Evolutionary conservation across 768 basidiomycete genomes (phyloP).

Genomic region (Hygrophorus pudorinus): DNA sequence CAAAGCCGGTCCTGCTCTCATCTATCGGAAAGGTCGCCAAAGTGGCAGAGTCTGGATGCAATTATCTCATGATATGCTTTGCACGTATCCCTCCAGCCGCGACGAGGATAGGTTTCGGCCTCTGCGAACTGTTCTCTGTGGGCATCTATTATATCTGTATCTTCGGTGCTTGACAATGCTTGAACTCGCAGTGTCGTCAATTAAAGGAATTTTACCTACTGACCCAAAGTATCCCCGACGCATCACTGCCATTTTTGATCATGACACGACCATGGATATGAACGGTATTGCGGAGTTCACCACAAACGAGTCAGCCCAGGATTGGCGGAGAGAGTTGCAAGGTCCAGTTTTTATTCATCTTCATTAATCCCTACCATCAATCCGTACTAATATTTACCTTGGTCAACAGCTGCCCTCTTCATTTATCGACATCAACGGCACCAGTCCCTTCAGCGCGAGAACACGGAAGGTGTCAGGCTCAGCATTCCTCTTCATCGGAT

Average conservation of each 20-base stretch:
- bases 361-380: slow-evolving; percentile 6
- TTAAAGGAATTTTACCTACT: slow-evolving; percentile 32
- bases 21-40: slow-evolving; percentile 35
- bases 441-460: slow-evolving; percentile 19
- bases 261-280: slow-evolving; percentile 12
- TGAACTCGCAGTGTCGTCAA: slow-evolving; percentile 33
- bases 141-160: no score
- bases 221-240: slow-evolving; percentile 35
- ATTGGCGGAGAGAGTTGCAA: slow-evolving; percentile 39
- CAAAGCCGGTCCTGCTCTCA: slow-evolving; percentile 38
- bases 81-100: slow-evolving; percentile 43
- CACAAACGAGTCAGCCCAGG: slow-evolving; percentile 42
- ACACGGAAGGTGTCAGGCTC: slow-evolving; percentile 31
- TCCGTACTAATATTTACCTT: neutral
- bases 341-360: no score
- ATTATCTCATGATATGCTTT: slow-evolving; percentile 49
- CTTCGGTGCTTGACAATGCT: neutral
- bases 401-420: slow-evolving; percentile 30
- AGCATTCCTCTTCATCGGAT: slow-evolving; percentile 37
- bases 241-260: slow-evolving; percentile 28
- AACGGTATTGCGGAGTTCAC: slow-evolving; percentile 39
- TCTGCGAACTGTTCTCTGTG: slow-evolving; percentile 40
- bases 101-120: slow-evolving; percentile 49
- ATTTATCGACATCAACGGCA: slow-evolving; percentile 33
- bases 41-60: slow-evolving; percentile 53